phyloP scores from a whole-genome alignment of 1,139 yeast genomes.

The Candida sojae region DNA sequence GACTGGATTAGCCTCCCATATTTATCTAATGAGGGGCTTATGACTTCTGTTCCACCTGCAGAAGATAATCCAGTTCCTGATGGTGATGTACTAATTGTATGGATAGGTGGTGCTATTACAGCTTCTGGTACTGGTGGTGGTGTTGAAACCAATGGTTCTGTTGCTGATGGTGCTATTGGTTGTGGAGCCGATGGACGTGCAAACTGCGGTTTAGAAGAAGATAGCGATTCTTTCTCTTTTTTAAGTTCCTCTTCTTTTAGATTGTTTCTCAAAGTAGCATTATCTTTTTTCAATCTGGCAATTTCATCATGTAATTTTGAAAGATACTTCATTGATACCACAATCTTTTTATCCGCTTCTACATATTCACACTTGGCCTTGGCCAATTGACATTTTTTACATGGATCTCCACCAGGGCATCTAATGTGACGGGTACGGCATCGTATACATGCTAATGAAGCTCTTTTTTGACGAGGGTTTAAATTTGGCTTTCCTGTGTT shows the following conservation, averaged over 20 bases:
- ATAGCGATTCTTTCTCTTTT: conserved; percentile 9
- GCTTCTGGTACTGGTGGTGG: neutral
- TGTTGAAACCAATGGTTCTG: neutral
- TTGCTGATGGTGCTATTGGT: neutral
- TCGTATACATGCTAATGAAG: conserved; percentile 57
- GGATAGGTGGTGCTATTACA: neutral
- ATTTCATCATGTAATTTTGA: conserved; percentile 70
- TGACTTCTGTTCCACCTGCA: conserved; percentile 38
- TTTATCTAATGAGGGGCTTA: conserved; percentile 68
- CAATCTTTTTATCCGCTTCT: conserved; percentile 77
- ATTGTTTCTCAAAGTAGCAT: conserved; percentile 54
- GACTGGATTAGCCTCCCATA: conserved; percentile 72
- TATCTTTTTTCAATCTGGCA: conserved; percentile 51
- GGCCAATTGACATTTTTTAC: conserved; percentile 63
- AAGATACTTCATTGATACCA: conserved; percentile 73
- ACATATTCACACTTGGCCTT: conserved; percentile 69
- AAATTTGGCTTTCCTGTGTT: neutral
- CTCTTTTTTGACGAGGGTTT: conserved; percentile 27
- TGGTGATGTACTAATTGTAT: neutral
- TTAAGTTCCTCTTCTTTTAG: conserved; percentile 33
- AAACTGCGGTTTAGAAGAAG: conserved; percentile 7
- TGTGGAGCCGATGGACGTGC: conserved; percentile 1
- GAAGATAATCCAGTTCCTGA: conserved; percentile 1
- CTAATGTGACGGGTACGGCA: conserved; percentile 77
- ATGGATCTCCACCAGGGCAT: conserved; percentile 83